These are phyloP conservation scores for Leptoxyphium fumago DNA, from an alignment of 2,329 filamentous ascomycete species.

Conservation along the genomic window DNA sequence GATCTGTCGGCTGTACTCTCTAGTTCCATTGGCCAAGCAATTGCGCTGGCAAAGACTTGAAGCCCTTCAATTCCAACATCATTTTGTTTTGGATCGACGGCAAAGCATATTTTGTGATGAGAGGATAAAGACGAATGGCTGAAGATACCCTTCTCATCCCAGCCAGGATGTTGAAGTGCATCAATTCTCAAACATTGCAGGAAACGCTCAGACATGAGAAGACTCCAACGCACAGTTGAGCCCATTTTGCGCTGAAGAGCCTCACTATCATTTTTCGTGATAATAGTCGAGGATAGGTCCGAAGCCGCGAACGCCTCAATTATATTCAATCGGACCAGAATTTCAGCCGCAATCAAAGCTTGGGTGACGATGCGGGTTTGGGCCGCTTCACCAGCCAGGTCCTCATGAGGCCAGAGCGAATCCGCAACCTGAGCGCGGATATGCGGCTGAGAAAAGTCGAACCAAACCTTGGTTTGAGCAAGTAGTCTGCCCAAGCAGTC, in stretches of 20 bases:
- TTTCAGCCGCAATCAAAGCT: neutral
- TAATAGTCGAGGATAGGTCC: neutral
- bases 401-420: slow-evolving; percentile 26
- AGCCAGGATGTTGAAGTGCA: too few species aligned
- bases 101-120: neutral
- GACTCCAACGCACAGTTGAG: neutral
- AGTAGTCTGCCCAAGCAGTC: slow-evolving; percentile 28
- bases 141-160: too few species aligned
- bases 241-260: neutral
- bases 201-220: neutral
- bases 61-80: neutral
- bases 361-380: neutral
- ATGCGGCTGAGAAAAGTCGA: slow-evolving; percentile 32
- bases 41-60: neutral
- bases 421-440: slow-evolving; percentile 33
- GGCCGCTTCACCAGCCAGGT: slow-evolving; percentile 12
- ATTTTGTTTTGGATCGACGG: neutral
- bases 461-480: slow-evolving; percentile 30
- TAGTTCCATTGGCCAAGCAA: too few species aligned
- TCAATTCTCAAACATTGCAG: too few species aligned
- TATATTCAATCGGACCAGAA: neutral
- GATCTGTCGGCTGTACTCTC: too few species aligned
- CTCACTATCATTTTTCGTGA: neutral
- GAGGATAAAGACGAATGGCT: too few species aligned
- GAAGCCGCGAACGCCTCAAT: neutral